Percentiles rank a stretch among this genome's conserved stretches.
Evolutionary conservation across 2,329 filamentous ascomycete genomes (phyloP).

Genomic region (Aureobasidium sp.): DNA sequence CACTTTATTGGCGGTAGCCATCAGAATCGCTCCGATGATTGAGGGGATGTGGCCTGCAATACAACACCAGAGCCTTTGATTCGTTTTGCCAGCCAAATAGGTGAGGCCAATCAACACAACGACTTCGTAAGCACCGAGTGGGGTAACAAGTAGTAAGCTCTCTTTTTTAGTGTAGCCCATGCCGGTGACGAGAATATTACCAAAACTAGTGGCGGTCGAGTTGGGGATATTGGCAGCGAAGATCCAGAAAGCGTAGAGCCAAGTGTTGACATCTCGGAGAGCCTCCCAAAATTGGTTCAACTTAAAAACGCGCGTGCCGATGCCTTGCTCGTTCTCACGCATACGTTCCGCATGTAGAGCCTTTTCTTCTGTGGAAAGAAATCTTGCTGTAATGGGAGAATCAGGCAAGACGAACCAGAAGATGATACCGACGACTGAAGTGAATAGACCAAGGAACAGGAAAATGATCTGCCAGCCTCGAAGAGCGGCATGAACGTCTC

Average conservation of each 20-base stretch:
- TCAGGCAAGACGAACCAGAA: not conserved
- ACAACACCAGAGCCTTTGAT: not conserved
- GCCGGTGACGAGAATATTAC: not conserved
- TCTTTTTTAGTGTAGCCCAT: not conserved
- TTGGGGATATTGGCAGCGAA: not conserved
- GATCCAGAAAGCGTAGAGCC: not conserved
- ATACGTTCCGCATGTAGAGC: not conserved
- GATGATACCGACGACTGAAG: not conserved
- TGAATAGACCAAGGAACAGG: not conserved
- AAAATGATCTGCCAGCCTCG: not conserved
- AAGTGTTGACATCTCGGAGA: not conserved
- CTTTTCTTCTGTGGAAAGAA: not conserved
- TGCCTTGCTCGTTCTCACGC: not conserved
- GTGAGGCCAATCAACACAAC: not conserved
- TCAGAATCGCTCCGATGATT: not conserved
- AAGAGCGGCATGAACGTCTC: not conserved
- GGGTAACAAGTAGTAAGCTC: not conserved
- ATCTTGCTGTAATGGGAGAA: not conserved
- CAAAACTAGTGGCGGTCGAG: not conserved
- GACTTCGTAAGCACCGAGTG: not conserved
- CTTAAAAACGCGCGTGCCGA: not conserved
- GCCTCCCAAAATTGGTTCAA: not conserved
- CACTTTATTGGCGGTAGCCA: not conserved
- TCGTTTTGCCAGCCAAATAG: not conserved
- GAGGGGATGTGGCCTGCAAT: not conserved